Conservation (phyloP, 1,284 basidiomycete species). For the Cystobasidiaceae sp. region DNA sequence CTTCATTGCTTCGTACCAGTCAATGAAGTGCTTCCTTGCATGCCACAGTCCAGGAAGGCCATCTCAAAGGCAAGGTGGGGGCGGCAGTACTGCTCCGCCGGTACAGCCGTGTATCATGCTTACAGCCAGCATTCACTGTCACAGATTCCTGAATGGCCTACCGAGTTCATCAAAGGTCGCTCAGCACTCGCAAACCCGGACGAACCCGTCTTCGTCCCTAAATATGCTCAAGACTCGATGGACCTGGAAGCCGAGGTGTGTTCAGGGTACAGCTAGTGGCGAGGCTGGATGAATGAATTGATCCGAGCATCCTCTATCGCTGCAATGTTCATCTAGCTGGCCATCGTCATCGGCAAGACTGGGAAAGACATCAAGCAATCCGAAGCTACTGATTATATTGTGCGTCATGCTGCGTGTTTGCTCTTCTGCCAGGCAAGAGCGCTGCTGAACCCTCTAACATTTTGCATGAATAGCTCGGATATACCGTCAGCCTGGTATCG, state of each 20-base stretch:
- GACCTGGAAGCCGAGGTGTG: conserved; percentile 28
- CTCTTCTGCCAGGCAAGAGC: conserved; percentile 37
- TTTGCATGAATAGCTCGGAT: neutral
- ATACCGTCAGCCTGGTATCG: conserved; percentile 35
- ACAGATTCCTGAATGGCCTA: conserved; percentile 27
- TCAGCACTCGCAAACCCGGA: conserved; percentile 29
- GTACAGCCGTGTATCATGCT: neutral
- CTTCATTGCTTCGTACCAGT: neutral
- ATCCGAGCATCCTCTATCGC: neutral
- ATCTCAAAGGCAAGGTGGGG: conserved; percentile 20
- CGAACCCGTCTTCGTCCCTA: conserved; percentile 21
- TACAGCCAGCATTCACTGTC: neutral
- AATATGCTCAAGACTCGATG: conserved; percentile 27
- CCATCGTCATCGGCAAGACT: conserved; percentile 45
- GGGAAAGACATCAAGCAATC: conserved; percentile 44
- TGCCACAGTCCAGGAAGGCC: conserved; percentile 22
- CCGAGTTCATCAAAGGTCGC: conserved; percentile 30
- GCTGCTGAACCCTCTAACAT: neutral
- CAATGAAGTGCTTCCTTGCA: neutral
- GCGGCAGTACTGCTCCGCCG: neutral
- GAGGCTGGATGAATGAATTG: neutral
- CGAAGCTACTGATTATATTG: conserved; percentile 47
- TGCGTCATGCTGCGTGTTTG: conserved; percentile 41
- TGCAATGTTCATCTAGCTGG: conserved; percentile 36
- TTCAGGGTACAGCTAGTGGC: neutral